A percentile compares a stretch with the other conserved stretches of the same genome.
Evolutionary conservation across 2,329 filamentous ascomycete genomes (phyloP).

Genomic region (Magnaporthales sp.): DNA sequence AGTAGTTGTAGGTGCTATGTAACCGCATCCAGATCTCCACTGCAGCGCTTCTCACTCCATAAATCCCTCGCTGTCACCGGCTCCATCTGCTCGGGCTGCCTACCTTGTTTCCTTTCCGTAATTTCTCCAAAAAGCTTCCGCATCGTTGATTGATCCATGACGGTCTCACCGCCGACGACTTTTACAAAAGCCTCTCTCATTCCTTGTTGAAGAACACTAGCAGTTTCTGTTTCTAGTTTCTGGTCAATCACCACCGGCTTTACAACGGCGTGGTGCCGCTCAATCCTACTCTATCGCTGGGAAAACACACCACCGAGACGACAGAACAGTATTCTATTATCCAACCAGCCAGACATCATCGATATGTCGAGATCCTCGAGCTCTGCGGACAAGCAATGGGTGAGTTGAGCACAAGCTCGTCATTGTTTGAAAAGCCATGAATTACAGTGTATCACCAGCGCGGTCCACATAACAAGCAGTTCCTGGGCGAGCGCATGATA

Average conservation of each 20-base stretch:
- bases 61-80: not conserved
- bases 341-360: not conserved
- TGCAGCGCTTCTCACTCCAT: not conserved
- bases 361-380: slow-evolving; percentile 1
- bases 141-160: not conserved
- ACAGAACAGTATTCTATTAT: not conserved
- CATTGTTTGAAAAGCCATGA: not conserved
- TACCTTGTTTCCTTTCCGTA: not conserved
- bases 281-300: not conserved
- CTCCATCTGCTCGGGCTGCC: not conserved
- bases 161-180: not conserved
- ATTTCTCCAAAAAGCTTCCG: not conserved
- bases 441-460: not conserved
- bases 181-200: not conserved
- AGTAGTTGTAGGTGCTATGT: not conserved
- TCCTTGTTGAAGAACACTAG: not conserved
- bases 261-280: not conserved
- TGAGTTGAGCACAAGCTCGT: not conserved
- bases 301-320: not conserved
- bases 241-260: not conserved
- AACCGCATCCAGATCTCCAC: not conserved
- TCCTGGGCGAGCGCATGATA: not conserved
- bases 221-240: not conserved
- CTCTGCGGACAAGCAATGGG: slow-evolving; percentile 4
- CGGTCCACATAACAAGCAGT: not conserved